Base-by-base conservation (phyloP, 2,329 filamentous ascomycete genomes). In the Aspergillus ustus region DNA sequence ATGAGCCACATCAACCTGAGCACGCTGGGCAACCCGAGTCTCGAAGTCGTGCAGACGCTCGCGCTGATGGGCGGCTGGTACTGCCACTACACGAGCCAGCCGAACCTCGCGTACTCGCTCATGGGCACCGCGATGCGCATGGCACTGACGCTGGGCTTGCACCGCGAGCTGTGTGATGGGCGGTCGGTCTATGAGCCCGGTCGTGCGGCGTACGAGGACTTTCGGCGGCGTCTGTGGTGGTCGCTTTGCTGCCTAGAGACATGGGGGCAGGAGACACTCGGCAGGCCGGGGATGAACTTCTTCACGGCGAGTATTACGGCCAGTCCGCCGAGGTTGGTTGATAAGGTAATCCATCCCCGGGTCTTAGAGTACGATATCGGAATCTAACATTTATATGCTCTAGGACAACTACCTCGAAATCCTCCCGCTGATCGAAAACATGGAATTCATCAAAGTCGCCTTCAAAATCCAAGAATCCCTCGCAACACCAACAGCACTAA, bases 361-460 rank as follows among this genome's bases (percentile, higher is more conserved):
- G n/a, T n/a, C 48, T 9, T 28, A 25, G 73, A 79, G n/a, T n/a
- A 53, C 73, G 29, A 48, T 17, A 1, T 22, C 19, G 46, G 13
- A 4, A 69, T 37, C 80, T 63, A 78, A 80, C 45, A 7, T 25
- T 4, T 6, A 5, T 54, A 85, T 85, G 67, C 81, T 89, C 61
- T 45, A 85, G 89, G 50, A 52, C 31, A 52, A 37, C n/a, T 52
- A 52, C 20, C 50, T 52, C 19, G 29, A 37, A 7, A 52, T 52
- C 59, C 80, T 92, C 4, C 89, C 89, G 1, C 75, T 92, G 22
- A 86, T 90, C 37, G 88, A 92, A 74, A 91, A 90, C 72, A 88
- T 91, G 66, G 86, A 87, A 60, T 92, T 92, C 75, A 91, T 89
- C 78, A 89, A 89, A 73, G 89, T 93, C 60, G 88, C 89, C 19